Percentiles rank a stretch among this genome's conserved stretches.
Evolutionary conservation across 2,329 filamentous ascomycete species (phyloP).

Genomic region (Pseudonectria foliicola): DNA sequence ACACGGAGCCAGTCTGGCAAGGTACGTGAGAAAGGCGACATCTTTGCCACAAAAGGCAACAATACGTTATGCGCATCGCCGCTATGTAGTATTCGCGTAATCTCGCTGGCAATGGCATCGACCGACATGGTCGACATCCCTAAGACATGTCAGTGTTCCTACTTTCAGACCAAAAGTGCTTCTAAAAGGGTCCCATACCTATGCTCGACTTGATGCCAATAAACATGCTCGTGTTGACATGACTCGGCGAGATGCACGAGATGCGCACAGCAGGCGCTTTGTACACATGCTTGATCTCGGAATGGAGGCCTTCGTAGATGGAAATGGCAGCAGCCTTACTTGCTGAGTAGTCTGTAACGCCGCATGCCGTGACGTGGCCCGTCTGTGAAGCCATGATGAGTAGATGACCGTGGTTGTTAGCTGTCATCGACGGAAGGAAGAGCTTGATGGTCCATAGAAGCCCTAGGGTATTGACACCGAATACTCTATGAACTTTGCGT

Average conservation of each 20-base stretch:
- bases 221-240: slow-evolving; percentile 35
- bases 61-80: no score
- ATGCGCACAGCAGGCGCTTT: slow-evolving; percentile 45
- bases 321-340: slow-evolving; percentile 51
- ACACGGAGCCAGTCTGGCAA: no score
- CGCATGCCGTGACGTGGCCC: slow-evolving; percentile 44
- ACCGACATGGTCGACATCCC: no score
- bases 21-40: no score
- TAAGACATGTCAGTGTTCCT: no score
- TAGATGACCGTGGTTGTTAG: slow-evolving; percentile 51
- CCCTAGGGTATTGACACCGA: slow-evolving; percentile 50
- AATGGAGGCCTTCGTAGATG: slow-evolving; percentile 51
- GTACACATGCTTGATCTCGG: slow-evolving; percentile 44
- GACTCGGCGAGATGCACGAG: slow-evolving; percentile 20
- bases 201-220: slow-evolving; percentile 4
- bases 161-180: no score
- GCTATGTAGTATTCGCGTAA: no score
- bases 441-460: slow-evolving; percentile 51
- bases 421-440: slow-evolving; percentile 49
- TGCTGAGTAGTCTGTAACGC: slow-evolving; percentile 52
- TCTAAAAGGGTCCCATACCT: no score
- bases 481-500: slow-evolving; percentile 28
- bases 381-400: slow-evolving; percentile 50
- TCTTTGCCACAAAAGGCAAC: no score
- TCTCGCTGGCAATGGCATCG: no score